Percentiles rank a stretch among this genome's conserved stretches.
Conservation (phyloP, 2,329 filamentous ascomycete species). For the Epichloe brachyelytri region DNA sequence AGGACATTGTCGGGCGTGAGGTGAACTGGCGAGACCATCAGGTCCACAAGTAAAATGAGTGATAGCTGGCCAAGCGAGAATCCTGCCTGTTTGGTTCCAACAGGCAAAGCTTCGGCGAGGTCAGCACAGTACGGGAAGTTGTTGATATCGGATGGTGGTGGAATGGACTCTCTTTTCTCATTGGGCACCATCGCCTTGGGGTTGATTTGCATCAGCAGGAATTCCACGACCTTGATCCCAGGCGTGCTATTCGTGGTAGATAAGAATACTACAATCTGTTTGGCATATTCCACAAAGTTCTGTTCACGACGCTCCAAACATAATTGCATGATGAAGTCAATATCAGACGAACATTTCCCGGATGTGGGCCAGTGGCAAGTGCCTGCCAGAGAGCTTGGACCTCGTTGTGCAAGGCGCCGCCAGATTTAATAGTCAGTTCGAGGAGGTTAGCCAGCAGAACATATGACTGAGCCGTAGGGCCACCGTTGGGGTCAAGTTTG, state of each 20-base stretch:
- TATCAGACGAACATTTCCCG: constrained; percentile 85
- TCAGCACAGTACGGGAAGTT: constrained; percentile 84
- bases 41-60: constrained; percentile 83
- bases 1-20: constrained; percentile 65
- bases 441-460: constrained; percentile 90
- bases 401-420: constrained; percentile 81
- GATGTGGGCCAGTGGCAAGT: constrained; percentile 81
- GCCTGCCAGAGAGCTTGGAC: constrained; percentile 97
- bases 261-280: constrained; percentile 94
- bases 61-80: constrained; percentile 89
- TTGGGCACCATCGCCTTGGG: constrained; percentile 96
- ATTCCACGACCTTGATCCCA: constrained; percentile 86
- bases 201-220: constrained; percentile 77
- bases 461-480: constrained; percentile 82
- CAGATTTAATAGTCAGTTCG: constrained; percentile 90
- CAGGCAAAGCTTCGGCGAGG: constrained; percentile 61
- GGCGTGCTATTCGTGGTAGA: constrained; percentile 63
- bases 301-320: constrained; percentile 91
- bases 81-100: constrained; percentile 82
- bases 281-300: constrained; percentile 95
- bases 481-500: constrained; percentile 81
- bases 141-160: constrained; percentile 58
- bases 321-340: constrained; percentile 89
- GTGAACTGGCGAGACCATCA: constrained; percentile 87
- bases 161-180: constrained; percentile 59